Evolutionary conservation across 495 filamentous ascomycete species (phyloP).

Genomic region (Penicillium silybi): DNA sequence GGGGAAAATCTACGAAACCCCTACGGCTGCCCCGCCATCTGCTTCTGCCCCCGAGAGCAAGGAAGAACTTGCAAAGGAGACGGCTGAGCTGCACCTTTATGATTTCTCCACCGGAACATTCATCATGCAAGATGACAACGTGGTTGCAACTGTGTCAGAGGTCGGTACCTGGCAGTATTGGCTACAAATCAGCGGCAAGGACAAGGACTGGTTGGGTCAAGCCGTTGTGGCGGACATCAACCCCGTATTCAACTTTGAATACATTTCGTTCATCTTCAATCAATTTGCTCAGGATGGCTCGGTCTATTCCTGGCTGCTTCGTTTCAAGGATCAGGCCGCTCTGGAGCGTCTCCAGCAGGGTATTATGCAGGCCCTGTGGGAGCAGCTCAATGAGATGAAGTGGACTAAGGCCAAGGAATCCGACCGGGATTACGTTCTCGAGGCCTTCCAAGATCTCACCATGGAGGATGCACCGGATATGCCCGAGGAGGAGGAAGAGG

Average conservation of each 20-base stretch:
- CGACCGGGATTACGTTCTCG: slow-evolving; percentile 89
- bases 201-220: slow-evolving; percentile 86
- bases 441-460: slow-evolving; percentile 90
- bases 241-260: slow-evolving; percentile 98
- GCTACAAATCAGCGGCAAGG: slow-evolving; percentile 76
- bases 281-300: slow-evolving; percentile 84
- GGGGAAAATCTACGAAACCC: slow-evolving; percentile 19
- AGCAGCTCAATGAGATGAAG: slow-evolving; percentile 91
- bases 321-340: slow-evolving; percentile 78
- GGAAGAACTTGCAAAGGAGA: slow-evolving; percentile 71
- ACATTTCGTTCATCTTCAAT: slow-evolving; percentile 97
- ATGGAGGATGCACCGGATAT: slow-evolving; percentile 76
- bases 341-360: slow-evolving; percentile 90
- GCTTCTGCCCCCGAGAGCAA: slow-evolving; percentile 61
- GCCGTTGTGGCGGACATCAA: slow-evolving; percentile 85
- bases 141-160: slow-evolving; percentile 78
- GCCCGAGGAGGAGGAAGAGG: slow-evolving; percentile 59
- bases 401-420: slow-evolving; percentile 90
- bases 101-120: slow-evolving; percentile 84
- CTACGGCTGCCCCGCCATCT: slow-evolving; percentile 50
- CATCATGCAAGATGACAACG: slow-evolving; percentile 68
- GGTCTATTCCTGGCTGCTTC: slow-evolving; percentile 92
- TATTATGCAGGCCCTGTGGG: slow-evolving; percentile 93
- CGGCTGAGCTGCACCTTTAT: slow-evolving; percentile 86
- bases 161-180: slow-evolving; percentile 93